phyloP scores from a whole-genome alignment of 2,329 filamentous ascomycete species.

The Ophiocordyceps robertsii region DNA sequence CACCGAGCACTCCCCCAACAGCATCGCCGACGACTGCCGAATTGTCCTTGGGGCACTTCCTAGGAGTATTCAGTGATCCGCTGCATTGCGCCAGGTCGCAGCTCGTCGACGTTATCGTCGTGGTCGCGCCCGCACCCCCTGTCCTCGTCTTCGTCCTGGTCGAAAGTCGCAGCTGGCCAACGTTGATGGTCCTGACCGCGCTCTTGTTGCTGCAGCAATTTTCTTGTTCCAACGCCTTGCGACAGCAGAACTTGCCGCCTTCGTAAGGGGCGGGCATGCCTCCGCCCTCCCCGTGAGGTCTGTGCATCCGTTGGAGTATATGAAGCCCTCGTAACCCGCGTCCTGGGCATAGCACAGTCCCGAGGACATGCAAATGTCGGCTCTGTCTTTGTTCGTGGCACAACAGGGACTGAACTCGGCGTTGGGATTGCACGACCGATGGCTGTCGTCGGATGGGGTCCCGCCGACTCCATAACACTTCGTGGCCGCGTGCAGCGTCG shows the following conservation, averaged over 20 bases:
- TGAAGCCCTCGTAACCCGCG: slow-evolving; percentile 4
- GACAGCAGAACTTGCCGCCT: slow-evolving; percentile 8
- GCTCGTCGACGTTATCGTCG: background rate
- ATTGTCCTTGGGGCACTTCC: slow-evolving; percentile 8
- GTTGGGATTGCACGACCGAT: slow-evolving; percentile 6
- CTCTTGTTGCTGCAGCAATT: slow-evolving; percentile 8
- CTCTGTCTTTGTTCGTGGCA: slow-evolving; percentile 5
- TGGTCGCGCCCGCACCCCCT: background rate
- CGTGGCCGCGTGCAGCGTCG: background rate
- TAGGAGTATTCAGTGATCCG: background rate
- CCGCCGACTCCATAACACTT: slow-evolving; percentile 21
- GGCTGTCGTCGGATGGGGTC: background rate
- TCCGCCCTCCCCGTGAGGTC: slow-evolving; percentile 5
- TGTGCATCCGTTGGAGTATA: slow-evolving; percentile 10
- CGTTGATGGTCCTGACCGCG: slow-evolving; percentile 1
- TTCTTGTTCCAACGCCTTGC: background rate
- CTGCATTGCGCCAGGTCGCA: background rate
- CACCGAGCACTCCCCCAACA: slow-evolving; percentile 8
- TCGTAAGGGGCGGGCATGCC: slow-evolving; percentile 6
- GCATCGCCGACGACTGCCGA: slow-evolving; percentile 9
- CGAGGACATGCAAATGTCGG: slow-evolving; percentile 9
- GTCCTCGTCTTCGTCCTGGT: background rate
- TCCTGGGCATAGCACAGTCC: slow-evolving; percentile 9
- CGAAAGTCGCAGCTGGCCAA: slow-evolving; percentile 1
- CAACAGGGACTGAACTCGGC: slow-evolving; percentile 9